Evolutionary conservation across 1,139 yeast genomes (phyloP), one percentile per base, ranked within the genome.

Genomic region (Scheffersomyces titani): DNA sequence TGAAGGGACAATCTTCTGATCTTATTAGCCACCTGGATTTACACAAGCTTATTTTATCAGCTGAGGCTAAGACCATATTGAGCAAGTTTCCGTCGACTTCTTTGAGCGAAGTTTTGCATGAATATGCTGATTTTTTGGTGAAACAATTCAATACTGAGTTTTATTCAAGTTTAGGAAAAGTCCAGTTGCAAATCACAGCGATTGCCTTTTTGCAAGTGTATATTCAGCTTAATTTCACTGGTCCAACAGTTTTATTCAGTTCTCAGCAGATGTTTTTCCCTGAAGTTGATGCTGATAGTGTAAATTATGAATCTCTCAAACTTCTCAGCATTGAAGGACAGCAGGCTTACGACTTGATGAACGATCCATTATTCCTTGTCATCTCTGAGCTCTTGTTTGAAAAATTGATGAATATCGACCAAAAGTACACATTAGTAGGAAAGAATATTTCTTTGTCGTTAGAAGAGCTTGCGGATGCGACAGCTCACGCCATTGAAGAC

Each of bases 211-310:
- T 92, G 47, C 92, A 92, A 66, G 70, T 84, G 1, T 93, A 89
- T 67, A 74, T 90, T 21, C 97, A 92, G 68, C 73, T 83, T 54
- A 93, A 93, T 69, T 90, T 82, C 68, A 91, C 97, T 0, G 98
- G 98, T 3, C 98, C 98, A 1, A 80, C 81, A 24, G 68, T 86
- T 0, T 77, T 78, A 0, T 66, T 76, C 47, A 73, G 72, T 3
- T 66, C 77, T 2, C 65, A 70, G 2, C 74, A 77, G 1, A 60
- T 76, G 55, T 71, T 74, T 56, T 77, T 78, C 57, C 66, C 72
- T 1, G 62, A 61, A 1, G 62, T 72, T 24, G 80, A 78, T 64
- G 63, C 69, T 1, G 55, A 62, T 6, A 40, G 59, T 5, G 55
- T 78, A 18, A 81, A 77, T 52, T 46, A 57, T 3, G 82, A 77